Evolutionary conservation across 176 grass and related monocot species (phyloP), one percentile per base, ranked within the genome.

Genomic region (Rhynchospora pubera): DNA sequence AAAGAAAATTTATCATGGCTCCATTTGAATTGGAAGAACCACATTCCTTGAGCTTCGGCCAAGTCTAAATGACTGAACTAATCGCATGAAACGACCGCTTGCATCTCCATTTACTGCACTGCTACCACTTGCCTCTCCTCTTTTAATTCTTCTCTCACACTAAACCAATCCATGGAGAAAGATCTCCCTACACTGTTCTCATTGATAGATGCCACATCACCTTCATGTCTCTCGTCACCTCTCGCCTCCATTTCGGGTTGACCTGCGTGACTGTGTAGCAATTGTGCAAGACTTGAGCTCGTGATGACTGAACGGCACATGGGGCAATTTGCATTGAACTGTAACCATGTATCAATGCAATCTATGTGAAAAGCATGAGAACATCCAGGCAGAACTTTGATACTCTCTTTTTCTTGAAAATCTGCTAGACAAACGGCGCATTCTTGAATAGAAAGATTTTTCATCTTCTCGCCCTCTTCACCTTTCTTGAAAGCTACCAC

Each of bases 321-420:
- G 39, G 95, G 95, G 90, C 95, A 97, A 84, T 87, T 97, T 45
- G 85, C 83, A 86, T 97, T 97, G 90, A 89, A 89, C 77, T 88
- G 84, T 65, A 97, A 87, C 95, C 95, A 97, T 18, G 92, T 97
- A 80, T 97, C 95, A 73, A 97, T 94, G 87, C 95, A 97, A 84
- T 93, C 90, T 61, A 97, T 86, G 85, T 97, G 95, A 83, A 97
- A 97, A 19, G 82, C 87, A 78, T 97, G 95, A 16, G 83, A 81
- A 83, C 95, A 97, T 57, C 81, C 18, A 2, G 95, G 92, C 46
- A 97, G 90, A 47, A 89, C 76, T 89, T 97, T 97, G 60, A 97
- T 88, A 19, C 66, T 91, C 78, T 97, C 95, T 48, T 57, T 85
- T 0, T 74, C 81, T 32, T 43, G 78, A 91, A 97, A 97, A 86